phyloP scores from a whole-genome alignment of 75 land plant species.

The Selaginella moellendorffii region DNA sequence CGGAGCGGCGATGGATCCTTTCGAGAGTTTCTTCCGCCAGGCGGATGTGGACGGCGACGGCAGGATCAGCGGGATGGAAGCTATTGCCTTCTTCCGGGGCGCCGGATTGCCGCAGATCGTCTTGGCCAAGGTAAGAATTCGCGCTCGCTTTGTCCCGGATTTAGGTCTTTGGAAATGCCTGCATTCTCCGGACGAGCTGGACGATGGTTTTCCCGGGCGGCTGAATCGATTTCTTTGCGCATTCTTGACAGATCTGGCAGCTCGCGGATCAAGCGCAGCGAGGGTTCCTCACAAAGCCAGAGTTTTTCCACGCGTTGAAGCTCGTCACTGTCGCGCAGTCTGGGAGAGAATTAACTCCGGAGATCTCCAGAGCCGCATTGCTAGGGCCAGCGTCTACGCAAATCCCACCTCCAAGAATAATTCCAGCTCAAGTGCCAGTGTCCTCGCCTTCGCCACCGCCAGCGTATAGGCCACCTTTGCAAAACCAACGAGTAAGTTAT shows the following conservation, averaged over 20 bases:
- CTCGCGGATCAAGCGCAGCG: not conserved
- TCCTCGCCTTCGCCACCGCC: not conserved
- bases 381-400: not conserved
- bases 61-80: slow-evolving; percentile 74
- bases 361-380: not conserved
- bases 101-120: slow-evolving; percentile 54
- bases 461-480: not conserved
- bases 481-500: not conserved
- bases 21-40: slow-evolving; percentile 55
- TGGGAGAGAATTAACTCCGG: slow-evolving; percentile 1
- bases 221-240: not conserved
- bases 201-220: not conserved
- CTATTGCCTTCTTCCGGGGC: slow-evolving; percentile 73
- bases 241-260: slow-evolving; percentile 5
- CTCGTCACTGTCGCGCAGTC: slow-evolving; percentile 4
- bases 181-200: not conserved
- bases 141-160: not conserved
- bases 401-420: slow-evolving; percentile 4
- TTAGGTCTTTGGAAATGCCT: not conserved
- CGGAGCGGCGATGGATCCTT: slow-evolving; percentile 28
- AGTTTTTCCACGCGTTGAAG: not conserved
- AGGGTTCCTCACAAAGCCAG: slow-evolving; percentile 6
- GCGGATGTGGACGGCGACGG: slow-evolving; percentile 85
- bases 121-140: slow-evolving; percentile 61
- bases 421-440: not conserved